phyloP scores from a whole-genome alignment of 192 early-diverging fungal genomes.

The Coemansia asiatica region DNA sequence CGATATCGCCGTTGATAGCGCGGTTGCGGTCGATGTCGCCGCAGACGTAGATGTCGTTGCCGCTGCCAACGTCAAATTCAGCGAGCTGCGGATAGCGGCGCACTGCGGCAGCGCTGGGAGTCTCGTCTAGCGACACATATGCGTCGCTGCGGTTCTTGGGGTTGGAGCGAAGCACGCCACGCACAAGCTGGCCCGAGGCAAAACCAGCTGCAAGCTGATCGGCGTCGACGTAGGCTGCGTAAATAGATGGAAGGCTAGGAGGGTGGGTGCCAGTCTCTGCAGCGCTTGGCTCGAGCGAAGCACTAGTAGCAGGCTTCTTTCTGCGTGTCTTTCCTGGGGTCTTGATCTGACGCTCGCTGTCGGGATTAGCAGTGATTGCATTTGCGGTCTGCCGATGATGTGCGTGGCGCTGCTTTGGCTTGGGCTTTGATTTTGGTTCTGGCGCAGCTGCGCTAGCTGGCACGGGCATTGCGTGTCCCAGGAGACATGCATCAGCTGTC shows the following conservation, averaged over 20 bases:
- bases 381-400: too few species aligned
- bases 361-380: too few species aligned
- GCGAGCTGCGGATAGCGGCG: conserved; percentile 21
- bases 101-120: conserved; percentile 31
- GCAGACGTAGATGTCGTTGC: conserved; percentile 68
- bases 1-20: conserved; percentile 83
- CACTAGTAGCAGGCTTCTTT: too few species aligned
- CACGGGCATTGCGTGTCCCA: too few species aligned
- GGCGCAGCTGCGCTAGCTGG: too few species aligned
- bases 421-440: too few species aligned
- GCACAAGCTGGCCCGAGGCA: conserved; percentile 54
- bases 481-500: too few species aligned
- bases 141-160: conserved; percentile 81
- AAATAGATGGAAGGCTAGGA: conserved; percentile 4
- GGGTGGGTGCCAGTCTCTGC: neutral
- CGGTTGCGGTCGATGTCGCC: conserved; percentile 83
- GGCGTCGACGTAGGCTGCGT: conserved; percentile 30
- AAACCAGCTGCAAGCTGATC: conserved; percentile 12
- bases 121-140: conserved; percentile 77
- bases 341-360: too few species aligned
- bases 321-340: too few species aligned
- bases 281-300: neutral
- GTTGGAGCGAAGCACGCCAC: conserved; percentile 85
- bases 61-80: conserved; percentile 36
- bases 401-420: too few species aligned